Evolutionary conservation across 2,329 filamentous ascomycete species (phyloP).

Genomic region (Colletotrichum noveboracense): DNA sequence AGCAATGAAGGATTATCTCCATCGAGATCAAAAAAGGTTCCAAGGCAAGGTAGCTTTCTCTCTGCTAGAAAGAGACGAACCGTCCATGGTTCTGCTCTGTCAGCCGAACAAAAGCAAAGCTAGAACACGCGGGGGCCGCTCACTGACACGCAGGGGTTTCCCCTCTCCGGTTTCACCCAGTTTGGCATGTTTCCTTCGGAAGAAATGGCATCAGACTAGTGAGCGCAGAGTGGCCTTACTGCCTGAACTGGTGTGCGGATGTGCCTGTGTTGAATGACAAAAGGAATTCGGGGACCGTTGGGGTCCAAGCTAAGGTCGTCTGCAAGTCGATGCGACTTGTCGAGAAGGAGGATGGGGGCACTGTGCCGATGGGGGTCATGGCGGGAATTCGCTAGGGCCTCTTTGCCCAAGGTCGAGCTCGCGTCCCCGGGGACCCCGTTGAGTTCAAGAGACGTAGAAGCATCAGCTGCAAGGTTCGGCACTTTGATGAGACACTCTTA

Average conservation of each 20-base stretch:
- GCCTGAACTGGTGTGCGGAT: background rate
- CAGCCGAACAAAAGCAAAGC: background rate
- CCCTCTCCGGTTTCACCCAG: conserved; percentile 10
- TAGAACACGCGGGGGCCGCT: background rate
- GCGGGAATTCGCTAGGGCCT: background rate
- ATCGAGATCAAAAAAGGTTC: background rate
- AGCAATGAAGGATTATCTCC: background rate
- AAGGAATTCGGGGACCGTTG: conserved; percentile 1
- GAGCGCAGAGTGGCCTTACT: background rate
- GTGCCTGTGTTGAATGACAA: background rate
- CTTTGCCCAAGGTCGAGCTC: background rate
- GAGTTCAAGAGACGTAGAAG: background rate
- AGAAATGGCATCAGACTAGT: background rate
- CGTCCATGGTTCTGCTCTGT: background rate
- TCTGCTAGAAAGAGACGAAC: background rate
- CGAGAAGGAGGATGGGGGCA: background rate
- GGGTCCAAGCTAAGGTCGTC: background rate
- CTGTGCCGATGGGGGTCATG: conserved; percentile 6
- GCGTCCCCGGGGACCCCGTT: background rate
- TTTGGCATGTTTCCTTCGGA: background rate
- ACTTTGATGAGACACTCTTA: conserved; percentile 10
- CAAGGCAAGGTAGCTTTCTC: background rate
- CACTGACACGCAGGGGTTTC: conserved; percentile 7
- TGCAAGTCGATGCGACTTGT: background rate
- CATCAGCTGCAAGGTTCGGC: conserved; percentile 20